Percentiles rank a stretch among this genome's conserved stretches.
Conservation (phyloP, 768 basidiomycete genomes). For the Lactarius deliciosus region DNA sequence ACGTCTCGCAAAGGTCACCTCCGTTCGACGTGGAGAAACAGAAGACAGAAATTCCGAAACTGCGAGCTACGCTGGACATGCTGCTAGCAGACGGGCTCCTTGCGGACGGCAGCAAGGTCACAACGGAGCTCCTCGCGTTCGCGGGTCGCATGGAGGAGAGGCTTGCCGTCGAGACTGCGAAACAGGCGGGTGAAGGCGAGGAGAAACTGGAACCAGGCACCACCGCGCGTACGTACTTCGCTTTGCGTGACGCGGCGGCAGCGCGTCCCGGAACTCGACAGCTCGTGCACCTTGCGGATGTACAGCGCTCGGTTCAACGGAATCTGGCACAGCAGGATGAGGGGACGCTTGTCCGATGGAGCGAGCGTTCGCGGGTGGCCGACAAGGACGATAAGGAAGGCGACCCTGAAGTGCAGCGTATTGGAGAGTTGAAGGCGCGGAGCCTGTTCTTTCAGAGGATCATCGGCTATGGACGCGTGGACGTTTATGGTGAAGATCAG, state of each 20-base stretch:
- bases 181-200: background rate
- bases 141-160: constrained; percentile 13
- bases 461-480: too few species aligned
- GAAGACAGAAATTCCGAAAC: constrained; percentile 21
- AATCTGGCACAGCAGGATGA: constrained; percentile 1
- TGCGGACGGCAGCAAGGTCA: constrained; percentile 6
- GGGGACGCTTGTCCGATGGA: background rate
- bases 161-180: constrained; percentile 8
- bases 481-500: constrained; percentile 17
- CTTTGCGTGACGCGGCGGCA: constrained; percentile 10
- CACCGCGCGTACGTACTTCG: background rate
- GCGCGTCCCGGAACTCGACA: constrained; percentile 2
- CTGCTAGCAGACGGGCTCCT: constrained; percentile 24
- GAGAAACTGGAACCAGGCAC: background rate
- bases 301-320: constrained; percentile 24
- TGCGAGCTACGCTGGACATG: constrained; percentile 20
- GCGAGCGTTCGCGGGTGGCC: background rate
- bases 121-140: constrained; percentile 22
- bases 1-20: background rate
- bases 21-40: constrained; percentile 24
- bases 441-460: background rate
- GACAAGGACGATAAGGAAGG: background rate
- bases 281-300: constrained; percentile 26
- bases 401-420: constrained; percentile 7
- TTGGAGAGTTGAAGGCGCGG: constrained; percentile 10